Evolutionary conservation across 495 filamentous ascomycete genomes (phyloP).

Genomic region (Aspergillus olivimuriae): DNA sequence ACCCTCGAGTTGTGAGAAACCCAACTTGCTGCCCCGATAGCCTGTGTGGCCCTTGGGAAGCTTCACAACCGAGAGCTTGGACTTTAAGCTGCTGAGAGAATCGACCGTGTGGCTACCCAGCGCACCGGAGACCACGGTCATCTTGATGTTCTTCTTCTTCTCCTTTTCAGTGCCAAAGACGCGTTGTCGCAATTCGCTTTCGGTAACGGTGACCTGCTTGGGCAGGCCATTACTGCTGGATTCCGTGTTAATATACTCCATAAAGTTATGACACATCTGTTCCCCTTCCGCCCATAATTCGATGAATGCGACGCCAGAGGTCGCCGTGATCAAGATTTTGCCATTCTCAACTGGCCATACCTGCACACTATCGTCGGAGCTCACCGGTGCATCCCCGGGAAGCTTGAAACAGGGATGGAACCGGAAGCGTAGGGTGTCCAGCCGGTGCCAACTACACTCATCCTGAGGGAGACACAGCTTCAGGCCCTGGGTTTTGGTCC

Average conservation of each 20-base stretch:
- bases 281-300: slow-evolving; percentile 76
- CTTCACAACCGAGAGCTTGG: slow-evolving; percentile 66
- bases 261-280: slow-evolving; percentile 64
- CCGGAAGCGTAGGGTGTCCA: slow-evolving; percentile 82
- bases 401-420: slow-evolving; percentile 87
- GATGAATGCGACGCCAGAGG: slow-evolving; percentile 72
- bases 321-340: slow-evolving; percentile 70
- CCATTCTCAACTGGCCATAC: slow-evolving; percentile 83
- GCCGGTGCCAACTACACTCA: slow-evolving; percentile 82
- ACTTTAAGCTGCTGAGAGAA: slow-evolving; percentile 60
- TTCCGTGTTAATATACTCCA: slow-evolving; percentile 68
- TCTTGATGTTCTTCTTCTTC: slow-evolving; percentile 60
- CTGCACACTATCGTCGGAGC: slow-evolving; percentile 72
- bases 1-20: slow-evolving; percentile 63
- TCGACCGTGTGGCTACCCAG: slow-evolving; percentile 67
- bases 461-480: slow-evolving; percentile 66
- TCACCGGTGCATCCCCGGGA: slow-evolving; percentile 62
- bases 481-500: slow-evolving; percentile 71
- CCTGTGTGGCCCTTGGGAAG: slow-evolving; percentile 66
- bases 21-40: slow-evolving; percentile 72
- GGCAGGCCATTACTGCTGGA: slow-evolving; percentile 53
- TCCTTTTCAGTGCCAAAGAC: slow-evolving; percentile 59
- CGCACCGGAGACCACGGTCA: slow-evolving; percentile 68
- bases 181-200: slow-evolving; percentile 64
- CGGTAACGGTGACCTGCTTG: slow-evolving; percentile 64